phyloP scores from a whole-genome alignment of 2,329 filamentous ascomycete species.

The Neonectria punicea region DNA sequence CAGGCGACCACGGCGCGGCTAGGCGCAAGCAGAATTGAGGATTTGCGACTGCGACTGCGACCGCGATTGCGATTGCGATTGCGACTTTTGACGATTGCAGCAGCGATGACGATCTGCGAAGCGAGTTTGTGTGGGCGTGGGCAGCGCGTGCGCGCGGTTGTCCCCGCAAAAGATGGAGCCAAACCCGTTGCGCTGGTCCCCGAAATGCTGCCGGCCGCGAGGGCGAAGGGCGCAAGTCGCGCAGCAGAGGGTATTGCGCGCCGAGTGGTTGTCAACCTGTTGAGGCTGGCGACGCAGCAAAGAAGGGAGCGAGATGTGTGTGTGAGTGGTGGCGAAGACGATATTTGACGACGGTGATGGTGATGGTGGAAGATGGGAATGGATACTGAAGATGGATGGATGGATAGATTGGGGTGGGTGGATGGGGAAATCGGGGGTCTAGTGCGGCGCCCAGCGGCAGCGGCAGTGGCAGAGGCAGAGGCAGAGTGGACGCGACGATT shows the following conservation, averaged over 20 bases:
- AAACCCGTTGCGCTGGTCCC: constrained; percentile 20
- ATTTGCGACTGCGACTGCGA: constrained; percentile 1
- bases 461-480: not conserved
- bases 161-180: constrained; percentile 24
- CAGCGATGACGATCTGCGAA: constrained; percentile 14
- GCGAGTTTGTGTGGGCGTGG: not conserved
- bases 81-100: not conserved
- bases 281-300: constrained; percentile 18
- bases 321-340: constrained; percentile 14
- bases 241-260: not conserved
- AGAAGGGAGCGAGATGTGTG: constrained; percentile 1
- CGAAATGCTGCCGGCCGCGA: constrained; percentile 20
- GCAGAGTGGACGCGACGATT: constrained; percentile 8
- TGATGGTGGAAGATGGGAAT: not conserved
- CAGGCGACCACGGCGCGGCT: constrained; percentile 2
- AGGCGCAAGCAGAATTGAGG: constrained; percentile 5
- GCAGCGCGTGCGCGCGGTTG: constrained; percentile 8
- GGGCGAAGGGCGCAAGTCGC: not conserved
- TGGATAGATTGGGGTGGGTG: constrained; percentile 17
- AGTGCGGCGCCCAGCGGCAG: constrained; percentile 26
- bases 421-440: constrained; percentile 26
- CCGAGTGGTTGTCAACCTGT: not conserved
- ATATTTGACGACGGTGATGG: constrained; percentile 4
- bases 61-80: not conserved
- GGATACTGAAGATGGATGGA: constrained; percentile 19